phyloP scores from a whole-genome alignment of 768 basidiomycete species.

The Tephrocybe sp. region DNA sequence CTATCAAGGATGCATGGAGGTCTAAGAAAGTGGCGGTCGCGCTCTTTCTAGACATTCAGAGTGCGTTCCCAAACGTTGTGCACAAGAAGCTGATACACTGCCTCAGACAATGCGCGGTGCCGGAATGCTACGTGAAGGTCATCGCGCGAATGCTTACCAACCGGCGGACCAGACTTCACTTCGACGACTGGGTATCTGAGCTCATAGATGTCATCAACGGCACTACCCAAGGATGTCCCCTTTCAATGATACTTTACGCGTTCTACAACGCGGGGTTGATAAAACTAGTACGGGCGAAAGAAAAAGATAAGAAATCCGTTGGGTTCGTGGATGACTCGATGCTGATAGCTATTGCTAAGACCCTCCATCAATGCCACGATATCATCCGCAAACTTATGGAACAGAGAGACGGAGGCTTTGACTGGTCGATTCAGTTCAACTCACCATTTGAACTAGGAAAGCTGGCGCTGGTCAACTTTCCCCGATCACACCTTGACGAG shows the following conservation, averaged over 20 bases:
- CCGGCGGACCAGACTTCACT: constrained; percentile 5
- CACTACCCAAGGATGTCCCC: constrained; percentile 7
- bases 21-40: constrained; percentile 29
- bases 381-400: constrained; percentile 26
- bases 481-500: constrained; percentile 5
- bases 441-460: constrained; percentile 31
- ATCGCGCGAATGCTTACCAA: neutral
- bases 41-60: constrained; percentile 42
- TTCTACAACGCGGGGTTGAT: neutral
- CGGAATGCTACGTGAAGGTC: neutral
- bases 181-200: constrained; percentile 24
- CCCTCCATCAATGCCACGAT: constrained; percentile 17
- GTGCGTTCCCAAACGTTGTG: constrained; percentile 40
- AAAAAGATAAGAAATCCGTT: constrained; percentile 16
- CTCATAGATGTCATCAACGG: constrained; percentile 19
- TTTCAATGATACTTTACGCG: neutral
- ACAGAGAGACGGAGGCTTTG: constrained; percentile 17
- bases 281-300: neutral
- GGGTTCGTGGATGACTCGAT: constrained; percentile 32
- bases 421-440: constrained; percentile 26
- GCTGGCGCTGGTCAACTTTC: constrained; percentile 26
- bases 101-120: neutral
- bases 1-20: constrained; percentile 37
- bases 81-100: constrained; percentile 16
- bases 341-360: constrained; percentile 22